Evolutionary conservation across 495 filamentous ascomycete genomes (phyloP).

Genomic region (Achaetomiella virescens): DNA sequence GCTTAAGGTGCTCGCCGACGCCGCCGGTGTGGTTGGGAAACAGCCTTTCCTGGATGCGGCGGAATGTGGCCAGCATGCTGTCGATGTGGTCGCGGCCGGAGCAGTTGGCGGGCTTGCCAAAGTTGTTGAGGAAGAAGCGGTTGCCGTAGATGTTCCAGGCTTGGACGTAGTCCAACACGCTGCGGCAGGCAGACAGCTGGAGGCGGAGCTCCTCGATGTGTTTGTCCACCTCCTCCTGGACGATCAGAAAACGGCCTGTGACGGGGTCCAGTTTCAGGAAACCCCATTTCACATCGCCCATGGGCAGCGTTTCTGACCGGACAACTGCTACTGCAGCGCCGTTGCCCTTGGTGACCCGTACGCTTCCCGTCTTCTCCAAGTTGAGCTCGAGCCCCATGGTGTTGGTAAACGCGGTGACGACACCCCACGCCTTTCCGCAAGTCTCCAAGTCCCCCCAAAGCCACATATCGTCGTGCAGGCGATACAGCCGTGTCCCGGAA

Average conservation of each 20-base stretch:
- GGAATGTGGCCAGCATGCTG: slow-evolving; percentile 53
- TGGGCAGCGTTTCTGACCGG: slow-evolving; percentile 35
- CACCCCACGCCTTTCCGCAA: slow-evolving; percentile 53
- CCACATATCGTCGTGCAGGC: slow-evolving; percentile 67
- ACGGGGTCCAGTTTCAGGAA: slow-evolving; percentile 52
- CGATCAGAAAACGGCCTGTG: slow-evolving; percentile 53
- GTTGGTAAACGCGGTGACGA: slow-evolving; percentile 48
- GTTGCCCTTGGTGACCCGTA: slow-evolving; percentile 24
- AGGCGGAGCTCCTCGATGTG: slow-evolving; percentile 56
- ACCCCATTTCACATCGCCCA: slow-evolving; percentile 56
- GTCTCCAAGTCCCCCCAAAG: slow-evolving; percentile 53
- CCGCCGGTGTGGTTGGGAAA: slow-evolving; percentile 23
- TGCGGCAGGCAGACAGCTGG: slow-evolving; percentile 48
- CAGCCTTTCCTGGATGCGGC: slow-evolving; percentile 52
- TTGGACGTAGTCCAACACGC: slow-evolving; percentile 57
- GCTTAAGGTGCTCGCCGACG: slow-evolving; percentile 36
- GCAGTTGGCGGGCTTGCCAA: slow-evolving; percentile 57
- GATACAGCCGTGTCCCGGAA: slow-evolving; percentile 51
- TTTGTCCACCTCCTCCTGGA: slow-evolving; percentile 52
- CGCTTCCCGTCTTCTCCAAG: slow-evolving; percentile 54
- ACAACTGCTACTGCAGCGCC: slow-evolving; percentile 9
- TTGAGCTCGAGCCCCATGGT: slow-evolving; percentile 57
- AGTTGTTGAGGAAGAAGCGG: slow-evolving; percentile 59
- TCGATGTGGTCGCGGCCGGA: slow-evolving; percentile 59
- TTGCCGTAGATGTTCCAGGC: slow-evolving; percentile 61